Base-by-base conservation (phyloP, 2,329 filamentous ascomycete species). In the Exophiala sp. region DNA sequence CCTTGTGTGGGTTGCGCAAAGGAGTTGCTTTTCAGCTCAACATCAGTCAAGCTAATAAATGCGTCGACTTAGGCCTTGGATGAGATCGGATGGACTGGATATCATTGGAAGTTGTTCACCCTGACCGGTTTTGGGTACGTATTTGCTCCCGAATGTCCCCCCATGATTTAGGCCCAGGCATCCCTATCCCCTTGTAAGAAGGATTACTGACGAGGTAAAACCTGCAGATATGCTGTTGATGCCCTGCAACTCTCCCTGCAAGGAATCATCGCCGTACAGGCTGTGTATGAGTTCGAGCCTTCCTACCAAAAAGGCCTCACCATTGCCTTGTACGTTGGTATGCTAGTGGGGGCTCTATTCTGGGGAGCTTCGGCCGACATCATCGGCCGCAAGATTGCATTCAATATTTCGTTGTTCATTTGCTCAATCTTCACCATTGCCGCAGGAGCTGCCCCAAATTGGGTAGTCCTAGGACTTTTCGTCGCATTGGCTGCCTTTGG, bases 341-440 rank as follows among this genome's bases (percentile, higher is more conserved):
- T 75, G 51, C 62, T 75, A 2, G 62, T 69, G 1, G 73, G 73
- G 8, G 72, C 72, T 12, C 65, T 87, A 21, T 87, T 87, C 69
- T 88, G 85, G 84, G 85, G 85, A 1, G 69, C 86, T 18, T 76
- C 76, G 2, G 84, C 83, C 14, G 86, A 88, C 62, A 76, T 88
- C 34, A 83, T 88, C 55, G 86, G 85, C 2, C 76, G 86, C 39
- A 80, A 81, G 58, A 81, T 80, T 59, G 85, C 86, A 4, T 89
- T 88, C 72, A 88, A 88, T 63, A 70, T 81, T 18, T 82, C 81
- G 1, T 72, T 88, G 8, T 76, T 87, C 61, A 73, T 87, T 51
- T 84, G 79, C 63, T 78, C 80, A 3, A 66, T 81, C 3, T 83
- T 84, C 44, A 78, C 78, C 20, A 80, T 88, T 50, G 71, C 86